Evolutionary conservation across 1,284 basidiomycete genomes (phyloP).

Genomic region (Rhodotorula sp.): DNA sequence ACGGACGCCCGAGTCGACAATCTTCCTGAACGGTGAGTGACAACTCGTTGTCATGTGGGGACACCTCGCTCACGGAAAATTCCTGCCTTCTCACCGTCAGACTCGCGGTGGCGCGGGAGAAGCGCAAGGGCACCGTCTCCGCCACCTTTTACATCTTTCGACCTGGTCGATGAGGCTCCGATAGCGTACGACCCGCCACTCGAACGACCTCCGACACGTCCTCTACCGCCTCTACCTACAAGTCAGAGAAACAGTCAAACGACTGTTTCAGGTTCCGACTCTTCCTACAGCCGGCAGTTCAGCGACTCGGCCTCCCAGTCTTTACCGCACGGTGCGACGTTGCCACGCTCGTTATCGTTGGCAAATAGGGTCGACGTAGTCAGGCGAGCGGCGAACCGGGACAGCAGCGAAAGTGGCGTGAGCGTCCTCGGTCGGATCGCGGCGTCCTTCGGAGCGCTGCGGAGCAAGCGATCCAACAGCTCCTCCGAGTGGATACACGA

Average conservation of each 20-base stretch:
- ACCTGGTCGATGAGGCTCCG: neutral
- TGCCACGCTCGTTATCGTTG: too few species aligned
- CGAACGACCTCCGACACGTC: neutral
- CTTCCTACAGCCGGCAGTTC: too few species aligned
- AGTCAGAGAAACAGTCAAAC: neutral
- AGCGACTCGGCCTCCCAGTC: neutral
- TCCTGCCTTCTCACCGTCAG: neutral
- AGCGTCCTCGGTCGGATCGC: slow-evolving; percentile 13
- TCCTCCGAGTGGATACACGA: neutral
- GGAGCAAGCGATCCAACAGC: neutral
- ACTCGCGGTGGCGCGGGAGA: slow-evolving; percentile 4
- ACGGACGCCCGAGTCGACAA: neutral
- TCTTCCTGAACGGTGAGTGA: slow-evolving; percentile 10
- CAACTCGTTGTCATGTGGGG: neutral
- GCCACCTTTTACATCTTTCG: slow-evolving; percentile 7
- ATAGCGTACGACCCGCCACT: slow-evolving; percentile 9
- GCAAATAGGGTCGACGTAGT: neutral
- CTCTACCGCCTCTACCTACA: neutral
- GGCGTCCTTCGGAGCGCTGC: neutral
- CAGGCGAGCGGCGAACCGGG: neutral
- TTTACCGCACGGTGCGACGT: too few species aligned
- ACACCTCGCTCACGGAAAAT: neutral
- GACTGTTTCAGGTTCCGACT: neutral
- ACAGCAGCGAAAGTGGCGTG: slow-evolving; percentile 5
- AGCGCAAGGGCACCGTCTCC: neutral